Conservation (phyloP, 257 asterid genomes). For the Solanum ossicruentum region DNA sequence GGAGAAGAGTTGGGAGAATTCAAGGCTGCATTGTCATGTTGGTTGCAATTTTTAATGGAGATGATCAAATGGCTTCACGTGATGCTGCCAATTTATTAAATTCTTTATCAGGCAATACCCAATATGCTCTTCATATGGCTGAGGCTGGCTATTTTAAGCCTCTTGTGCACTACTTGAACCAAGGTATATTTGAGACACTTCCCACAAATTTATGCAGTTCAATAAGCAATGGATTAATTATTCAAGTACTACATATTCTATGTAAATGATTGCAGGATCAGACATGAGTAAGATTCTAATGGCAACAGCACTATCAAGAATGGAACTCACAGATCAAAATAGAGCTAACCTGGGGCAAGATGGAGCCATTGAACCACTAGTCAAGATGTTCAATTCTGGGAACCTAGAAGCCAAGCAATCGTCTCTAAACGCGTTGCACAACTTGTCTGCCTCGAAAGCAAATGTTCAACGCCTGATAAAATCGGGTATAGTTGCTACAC, state of each 20-base stretch:
- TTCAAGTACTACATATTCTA: background rate
- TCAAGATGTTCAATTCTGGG: constrained; percentile 62
- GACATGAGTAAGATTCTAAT: constrained; percentile 78
- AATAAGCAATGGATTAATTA: background rate
- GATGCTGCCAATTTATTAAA: constrained; percentile 48
- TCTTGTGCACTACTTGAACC: constrained; percentile 44
- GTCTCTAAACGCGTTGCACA: constrained; percentile 52
- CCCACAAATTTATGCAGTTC: background rate
- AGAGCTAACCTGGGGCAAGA: constrained; percentile 51
- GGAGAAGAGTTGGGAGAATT: constrained; percentile 52
- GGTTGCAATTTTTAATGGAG: constrained; percentile 53
- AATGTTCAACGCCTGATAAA: constrained; percentile 45
- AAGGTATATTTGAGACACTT: constrained; percentile 26
- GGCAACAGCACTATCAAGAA: constrained; percentile 78
- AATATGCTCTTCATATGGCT: constrained; percentile 86
- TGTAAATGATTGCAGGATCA: constrained; percentile 41
- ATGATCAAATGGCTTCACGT: constrained; percentile 40
- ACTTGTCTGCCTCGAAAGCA: constrained; percentile 34
- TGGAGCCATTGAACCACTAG: constrained; percentile 63
- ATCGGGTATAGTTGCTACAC: constrained; percentile 37
- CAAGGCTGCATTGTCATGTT: constrained; percentile 71
- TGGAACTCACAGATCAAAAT: constrained; percentile 62
- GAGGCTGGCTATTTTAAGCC: constrained; percentile 95
- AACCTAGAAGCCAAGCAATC: constrained; percentile 74
- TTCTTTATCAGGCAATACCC: constrained; percentile 56